Base-by-base conservation (phyloP, 495 filamentous ascomycete species). In the Extremus antarcticus region DNA sequence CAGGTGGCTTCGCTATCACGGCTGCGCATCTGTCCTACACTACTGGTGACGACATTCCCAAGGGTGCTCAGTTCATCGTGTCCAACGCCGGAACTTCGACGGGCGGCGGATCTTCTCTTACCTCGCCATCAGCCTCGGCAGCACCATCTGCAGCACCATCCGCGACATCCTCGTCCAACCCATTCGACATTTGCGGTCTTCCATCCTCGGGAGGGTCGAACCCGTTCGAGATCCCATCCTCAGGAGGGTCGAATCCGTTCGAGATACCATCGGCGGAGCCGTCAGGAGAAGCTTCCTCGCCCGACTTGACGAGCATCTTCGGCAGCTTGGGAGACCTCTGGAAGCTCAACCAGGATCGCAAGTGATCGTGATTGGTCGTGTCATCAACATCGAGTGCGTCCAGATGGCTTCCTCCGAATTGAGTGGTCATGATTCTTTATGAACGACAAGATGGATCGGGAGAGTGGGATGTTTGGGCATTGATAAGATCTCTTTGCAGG, bases 21-120 rank as follows among this genome's bases (percentile, higher is more conserved):
- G 47, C 55, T 25, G 55, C 55, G 39, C 55, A 57, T 24, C 21
- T 57, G 55, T 24, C 20, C 41, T 55, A 57, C 55, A 35, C 47
- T 19, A 45, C 32, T 17, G 23, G 38, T 39, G 19, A n/a, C 38
- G 47, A 51, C 41, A 57, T 57, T 25, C 17, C 20, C 8, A 29
- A 43, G 16, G 55, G 55, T 38, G 55, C 55, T 4, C 19, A 43
- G 15, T 57, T 57, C 55, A 57, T 57, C 40, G 38, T 51, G 47
- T 17, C 21, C 17, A 29, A 45, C 17, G 39, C 47, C 17, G 47
- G 55, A 13, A 35, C 29, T 13, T 35, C 29, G 29, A 35, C 29
- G 21, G 21, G 29, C 29, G 29, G 29, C 13, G 29, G 29, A 4
- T 35, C 29, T 4, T 35, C 29, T n/a, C n/a, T n/a, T 35, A 35